A percentile compares a stretch with the other conserved stretches of the same genome.
Conservation (phyloP, 805 yeast genomes). For the Saturnispora dispora region DNA sequence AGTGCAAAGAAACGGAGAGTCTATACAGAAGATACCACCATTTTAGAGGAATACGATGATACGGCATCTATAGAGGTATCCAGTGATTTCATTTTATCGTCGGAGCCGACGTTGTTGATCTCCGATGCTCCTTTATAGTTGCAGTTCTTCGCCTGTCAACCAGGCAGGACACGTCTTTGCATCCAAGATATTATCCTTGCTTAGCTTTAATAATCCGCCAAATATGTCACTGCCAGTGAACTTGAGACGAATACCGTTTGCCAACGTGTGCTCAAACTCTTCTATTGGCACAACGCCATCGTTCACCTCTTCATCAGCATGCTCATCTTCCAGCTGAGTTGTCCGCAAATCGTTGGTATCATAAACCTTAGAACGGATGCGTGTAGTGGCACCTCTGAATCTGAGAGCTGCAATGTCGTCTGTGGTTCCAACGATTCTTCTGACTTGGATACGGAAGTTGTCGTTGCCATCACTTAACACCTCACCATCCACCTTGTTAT, state of each 20-base stretch:
- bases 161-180: slow-evolving; percentile 59
- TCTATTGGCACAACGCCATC: slow-evolving; percentile 51
- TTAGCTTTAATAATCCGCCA: slow-evolving; percentile 68
- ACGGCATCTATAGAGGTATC: not conserved
- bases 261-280: slow-evolving; percentile 36
- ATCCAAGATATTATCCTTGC: slow-evolving; percentile 40
- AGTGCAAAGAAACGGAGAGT: not conserved
- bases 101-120: not conserved
- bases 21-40: not conserved
- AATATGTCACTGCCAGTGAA: slow-evolving; percentile 63
- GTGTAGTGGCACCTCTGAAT: slow-evolving; percentile 54
- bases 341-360: slow-evolving; percentile 2
- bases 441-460: slow-evolving; percentile 33
- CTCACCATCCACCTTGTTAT: slow-evolving; percentile 51
- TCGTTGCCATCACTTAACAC: slow-evolving; percentile 42
- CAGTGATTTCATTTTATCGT: not conserved
- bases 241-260: slow-evolving; percentile 22
- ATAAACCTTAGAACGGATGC: slow-evolving; percentile 17
- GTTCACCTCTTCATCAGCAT: slow-evolving; percentile 5
- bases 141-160: slow-evolving; percentile 65
- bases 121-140: slow-evolving; percentile 1
- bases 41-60: not conserved
- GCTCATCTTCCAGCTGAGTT: slow-evolving; percentile 9
- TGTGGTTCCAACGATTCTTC: slow-evolving; percentile 15
- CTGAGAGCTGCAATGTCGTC: slow-evolving; percentile 39